Base-by-base conservation (phyloP, 2,329 filamentous ascomycete genomes). In the Talaromyces sp. region DNA sequence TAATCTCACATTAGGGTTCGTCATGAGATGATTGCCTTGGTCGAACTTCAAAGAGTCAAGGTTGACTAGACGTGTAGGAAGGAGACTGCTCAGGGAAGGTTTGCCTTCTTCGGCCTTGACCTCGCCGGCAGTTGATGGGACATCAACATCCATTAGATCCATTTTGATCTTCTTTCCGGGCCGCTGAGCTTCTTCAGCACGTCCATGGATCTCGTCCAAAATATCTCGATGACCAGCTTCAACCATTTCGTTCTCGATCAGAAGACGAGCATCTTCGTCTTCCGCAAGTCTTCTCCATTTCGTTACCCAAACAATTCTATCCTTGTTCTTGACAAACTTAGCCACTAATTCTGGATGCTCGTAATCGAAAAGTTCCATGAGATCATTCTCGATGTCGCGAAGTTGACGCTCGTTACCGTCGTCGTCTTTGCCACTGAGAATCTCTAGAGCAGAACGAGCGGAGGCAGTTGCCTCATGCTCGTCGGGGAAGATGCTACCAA, bases 1-100 rank as follows among this genome's bases (percentile, higher is more conserved):
- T 21, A 99, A 83, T 66, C 90, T 89, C 54, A 99, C 95, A 73
- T 92, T 97, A 6, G 92, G 90, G 70, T 99, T 99, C n/a, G 95
- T 98, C 93, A 98, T 99, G 48, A 99, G 83, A 80, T 99, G 95
- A 71, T 98, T 99, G 60, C 95, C 95, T 77, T 98, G 93, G 69
- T 98, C 95, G 73, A 99, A 99, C 42, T 97, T 85, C 37, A 99
- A 85, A 70, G 98, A 98, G 63, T 99, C 93, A 58, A 99, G 82
- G 73, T 98, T 98, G 74, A 99, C 92, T 50, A 92, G 80, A 72
- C 91, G 91, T 68, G 88, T 88, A 2, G 96, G 95, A 70, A 95
- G 90, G 40, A 99, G 81, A 14, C 92, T 92, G 61, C 93, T 91
- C 35, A 92, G 83, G 31, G 79, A 76, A 23, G 80, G 75, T 54